phyloP scores from a whole-genome alignment of 306 rosid species.

The Prunus salicina region DNA sequence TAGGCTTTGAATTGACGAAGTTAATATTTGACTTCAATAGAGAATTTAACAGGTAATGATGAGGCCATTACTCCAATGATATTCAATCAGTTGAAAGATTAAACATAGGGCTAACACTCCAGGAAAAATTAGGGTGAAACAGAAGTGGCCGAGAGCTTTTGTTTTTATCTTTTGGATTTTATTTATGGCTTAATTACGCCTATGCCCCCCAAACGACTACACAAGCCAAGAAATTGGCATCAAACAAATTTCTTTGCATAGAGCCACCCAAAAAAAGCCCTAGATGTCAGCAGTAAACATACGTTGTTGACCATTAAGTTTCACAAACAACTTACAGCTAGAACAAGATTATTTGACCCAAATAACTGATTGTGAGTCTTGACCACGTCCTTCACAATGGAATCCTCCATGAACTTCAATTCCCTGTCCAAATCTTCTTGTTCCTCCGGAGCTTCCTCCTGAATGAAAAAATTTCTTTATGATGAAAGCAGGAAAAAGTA shows the following conservation, averaged over 20 bases:
- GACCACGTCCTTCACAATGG: constrained; percentile 49
- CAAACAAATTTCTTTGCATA: neutral
- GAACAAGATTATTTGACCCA: constrained; percentile 63
- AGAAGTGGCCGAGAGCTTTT: too few species aligned
- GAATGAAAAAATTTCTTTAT: constrained; percentile 22
- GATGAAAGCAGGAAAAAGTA: neutral
- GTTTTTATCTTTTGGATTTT: too few species aligned
- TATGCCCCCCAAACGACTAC: neutral
- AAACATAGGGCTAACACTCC: neutral
- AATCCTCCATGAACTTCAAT: constrained; percentile 63
- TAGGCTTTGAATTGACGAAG: too few species aligned
- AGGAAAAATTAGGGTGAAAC: neutral
- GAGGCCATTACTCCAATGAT: too few species aligned
- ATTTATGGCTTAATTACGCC: neutral
- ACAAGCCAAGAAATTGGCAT: neutral
- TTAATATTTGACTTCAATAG: too few species aligned
- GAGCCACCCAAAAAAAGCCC: neutral
- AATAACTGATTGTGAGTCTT: constrained; percentile 63
- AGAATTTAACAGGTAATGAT: too few species aligned
- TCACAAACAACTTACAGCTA: constrained; percentile 49
- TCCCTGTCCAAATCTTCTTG: constrained; percentile 58
- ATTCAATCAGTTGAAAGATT: too few species aligned
- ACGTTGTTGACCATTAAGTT: neutral
- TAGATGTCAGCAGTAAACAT: neutral
- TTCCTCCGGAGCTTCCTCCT: constrained; percentile 54